Evolutionary conservation across 768 basidiomycete genomes (phyloP), one percentile per base, ranked within the genome.

Genomic region (Glaciozyma martinii): DNA sequence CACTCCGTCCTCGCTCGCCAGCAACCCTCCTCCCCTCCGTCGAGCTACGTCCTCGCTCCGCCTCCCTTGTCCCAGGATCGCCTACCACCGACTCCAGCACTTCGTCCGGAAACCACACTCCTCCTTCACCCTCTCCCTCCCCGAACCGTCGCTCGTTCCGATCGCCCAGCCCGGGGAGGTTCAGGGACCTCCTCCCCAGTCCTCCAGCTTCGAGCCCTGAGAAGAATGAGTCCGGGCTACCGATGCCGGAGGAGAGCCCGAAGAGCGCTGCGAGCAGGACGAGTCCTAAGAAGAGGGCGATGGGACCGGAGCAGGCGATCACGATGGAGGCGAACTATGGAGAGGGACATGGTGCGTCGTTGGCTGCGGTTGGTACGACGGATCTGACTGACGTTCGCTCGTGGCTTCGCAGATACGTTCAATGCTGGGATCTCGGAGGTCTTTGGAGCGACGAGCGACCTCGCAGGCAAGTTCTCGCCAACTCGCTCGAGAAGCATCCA

Each of bases 241-340:
- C 67, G 19, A 16, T 53, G 23, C 54, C 58, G 32, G 29, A 56
- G 13, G 19, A 9, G 25, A 62, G 56, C 33, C 61, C 54, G 54
- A 56, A 30, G 57, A 56, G 43, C 32, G 40, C 5, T 4, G 27
- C 18, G 15, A 42, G 18, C 8, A 47, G 46, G 46, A 50, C 13
- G 27, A 66, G 60, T 15, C 65, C 60, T n/a, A 61, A 33, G 57
- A 68, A 64, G 46, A n/a, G 47, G 47, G 50, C 67, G 47, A 61
- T 68, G 52, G 67, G 67, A 3, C 67, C 67, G 18, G 67, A 65
- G 58, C 60, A 68, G 52, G 52, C 60, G 15, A 68, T 68, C 40
- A 50, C 37, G 12, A 68, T 68, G 63, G 59, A 32, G n/a, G 61
- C 61, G 16, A n/a, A 12, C 5, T 30, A 23, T 23, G 19, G 3